Base-by-base conservation (phyloP, 148 eudicot species). In the Fagopyrum homotropicum region DNA sequence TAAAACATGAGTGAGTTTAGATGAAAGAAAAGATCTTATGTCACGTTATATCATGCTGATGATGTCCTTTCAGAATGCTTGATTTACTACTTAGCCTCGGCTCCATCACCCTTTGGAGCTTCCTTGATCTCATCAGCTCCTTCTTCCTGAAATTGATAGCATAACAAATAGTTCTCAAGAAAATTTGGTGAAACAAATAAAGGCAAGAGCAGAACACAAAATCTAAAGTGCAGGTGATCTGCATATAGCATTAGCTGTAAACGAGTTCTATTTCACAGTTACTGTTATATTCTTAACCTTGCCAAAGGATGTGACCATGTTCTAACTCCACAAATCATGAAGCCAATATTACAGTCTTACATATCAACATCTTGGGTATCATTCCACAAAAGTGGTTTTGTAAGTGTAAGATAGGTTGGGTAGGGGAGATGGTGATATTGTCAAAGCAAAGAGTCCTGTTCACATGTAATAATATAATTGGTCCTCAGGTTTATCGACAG, bases 51-150 rank as follows among this genome's bases (percentile, higher is more conserved):
- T 66, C 46, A 66, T 8, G 63, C 19, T 26, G 11, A n/a, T 57
- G 11, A n/a, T 17, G 63, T 57, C 11, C 63, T 15, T 57, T 57
- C 22, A 11, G 69, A 72, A n/a, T 4, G 40, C 9, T 72, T 9
- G 54, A 4, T 47, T 72, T 44, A 22, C 75, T 72, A 52, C 57
- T 45, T 35, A 9, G 29, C 75, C 75, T 72, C 75, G 3, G 16
- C 73, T 6, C 29, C 9, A 4, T 69, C 73, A 1, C 56, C 52
- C 57, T 50, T 72, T 72, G 75, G 9, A 72, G 75, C 75, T 52
- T 72, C 75, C 40, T 72, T 72, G 75, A 72, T 72, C 54, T 72
- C 75, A 30, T 72, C 57, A 19, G 56, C 75, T 72, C 75, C 75
- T 44, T 72, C 75, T 45, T 72, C 75, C 75, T 72, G 75, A 4